Conservation (phyloP, 495 filamentous ascomycete species). For the Aspergillus homomorphus region DNA sequence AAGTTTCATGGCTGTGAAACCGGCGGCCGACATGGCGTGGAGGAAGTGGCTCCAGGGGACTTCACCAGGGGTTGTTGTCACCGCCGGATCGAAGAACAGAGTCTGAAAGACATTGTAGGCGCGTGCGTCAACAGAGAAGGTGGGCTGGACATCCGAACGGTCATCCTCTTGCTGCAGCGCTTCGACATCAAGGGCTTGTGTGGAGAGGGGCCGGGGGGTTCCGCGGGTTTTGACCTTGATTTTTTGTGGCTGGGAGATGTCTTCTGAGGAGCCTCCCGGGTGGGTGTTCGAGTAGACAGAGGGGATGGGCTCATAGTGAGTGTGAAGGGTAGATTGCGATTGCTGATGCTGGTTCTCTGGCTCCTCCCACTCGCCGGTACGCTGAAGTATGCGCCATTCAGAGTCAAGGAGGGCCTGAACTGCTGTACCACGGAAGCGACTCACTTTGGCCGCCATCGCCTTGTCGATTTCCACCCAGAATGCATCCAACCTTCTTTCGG, state of each 20-base stretch:
- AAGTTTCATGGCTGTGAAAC: slow-evolving; percentile 47
- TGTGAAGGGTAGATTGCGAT: slow-evolving; percentile 16
- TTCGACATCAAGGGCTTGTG: neutral
- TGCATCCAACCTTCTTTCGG: slow-evolving; percentile 46
- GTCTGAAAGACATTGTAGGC: slow-evolving; percentile 46
- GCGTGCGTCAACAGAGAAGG: slow-evolving; percentile 40
- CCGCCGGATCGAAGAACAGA: slow-evolving; percentile 38
- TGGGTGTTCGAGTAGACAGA: slow-evolving; percentile 11
- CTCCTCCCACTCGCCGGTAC: slow-evolving; percentile 51
- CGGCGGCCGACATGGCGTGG: slow-evolving; percentile 46
- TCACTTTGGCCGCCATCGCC: slow-evolving; percentile 7
- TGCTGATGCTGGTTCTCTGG: slow-evolving; percentile 22
- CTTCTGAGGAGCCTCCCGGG: neutral
- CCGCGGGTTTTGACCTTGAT: slow-evolving; percentile 45
- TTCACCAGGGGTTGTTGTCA: slow-evolving; percentile 35
- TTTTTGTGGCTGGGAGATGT: slow-evolving; percentile 11
- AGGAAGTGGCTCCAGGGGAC: slow-evolving; percentile 51
- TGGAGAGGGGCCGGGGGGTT: slow-evolving; percentile 8
- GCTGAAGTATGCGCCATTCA: slow-evolving; percentile 31
- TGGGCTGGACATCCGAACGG: slow-evolving; percentile 18
- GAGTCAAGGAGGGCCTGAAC: slow-evolving; percentile 27
- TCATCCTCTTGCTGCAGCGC: neutral
- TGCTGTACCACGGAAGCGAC: slow-evolving; percentile 16
- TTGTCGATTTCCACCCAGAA: slow-evolving; percentile 45
- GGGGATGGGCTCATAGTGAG: slow-evolving; percentile 15